These are phyloP conservation scores for Gaertneriomyces sp. DNA, from an alignment of 192 early-diverging fungal species.

Conservation along the genomic window DNA sequence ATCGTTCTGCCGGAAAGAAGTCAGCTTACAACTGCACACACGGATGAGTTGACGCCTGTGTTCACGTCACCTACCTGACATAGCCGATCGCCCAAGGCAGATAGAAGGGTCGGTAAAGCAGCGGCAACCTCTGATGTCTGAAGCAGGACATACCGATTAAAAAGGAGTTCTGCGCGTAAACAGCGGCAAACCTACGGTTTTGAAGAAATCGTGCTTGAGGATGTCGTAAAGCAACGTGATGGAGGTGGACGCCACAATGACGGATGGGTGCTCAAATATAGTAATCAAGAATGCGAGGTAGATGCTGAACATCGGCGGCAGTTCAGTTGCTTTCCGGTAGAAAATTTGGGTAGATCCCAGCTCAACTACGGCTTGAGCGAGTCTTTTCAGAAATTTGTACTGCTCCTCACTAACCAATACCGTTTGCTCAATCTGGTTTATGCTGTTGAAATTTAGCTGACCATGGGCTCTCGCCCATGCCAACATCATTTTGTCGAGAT, in stretches of 20 bases:
- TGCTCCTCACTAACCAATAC: conserved; percentile 16
- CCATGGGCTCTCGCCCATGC: conserved; percentile 20
- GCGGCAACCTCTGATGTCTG: conserved; percentile 15
- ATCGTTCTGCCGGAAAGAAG: neutral
- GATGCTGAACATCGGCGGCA: conserved; percentile 19
- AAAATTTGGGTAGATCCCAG: conserved; percentile 28
- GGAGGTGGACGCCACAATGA: conserved; percentile 22
- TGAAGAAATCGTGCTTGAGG: conserved; percentile 22
- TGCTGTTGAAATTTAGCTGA: neutral
- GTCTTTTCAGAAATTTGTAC: conserved; percentile 34
- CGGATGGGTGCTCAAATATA: conserved; percentile 32
- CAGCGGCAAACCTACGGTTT: conserved; percentile 12
- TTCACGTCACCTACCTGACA: conserved; percentile 13
- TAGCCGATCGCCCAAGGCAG: conserved; percentile 7
- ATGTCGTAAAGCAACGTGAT: conserved; percentile 25
- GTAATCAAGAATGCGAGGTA: conserved; percentile 31
- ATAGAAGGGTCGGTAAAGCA: conserved; percentile 5
- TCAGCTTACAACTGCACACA: neutral
- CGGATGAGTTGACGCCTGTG: conserved; percentile 1
- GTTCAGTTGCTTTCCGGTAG: conserved; percentile 16
- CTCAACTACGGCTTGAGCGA: conserved; percentile 25
- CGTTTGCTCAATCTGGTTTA: conserved; percentile 10
- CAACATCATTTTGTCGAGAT: conserved; percentile 5
- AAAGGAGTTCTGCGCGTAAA: neutral
- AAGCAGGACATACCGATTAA: neutral